Evolutionary conservation across 225 moss, liverwort and hornwort species (phyloP), one percentile per base, ranked within the genome.

Genomic region (Rhytidiadelphus loreus): DNA sequence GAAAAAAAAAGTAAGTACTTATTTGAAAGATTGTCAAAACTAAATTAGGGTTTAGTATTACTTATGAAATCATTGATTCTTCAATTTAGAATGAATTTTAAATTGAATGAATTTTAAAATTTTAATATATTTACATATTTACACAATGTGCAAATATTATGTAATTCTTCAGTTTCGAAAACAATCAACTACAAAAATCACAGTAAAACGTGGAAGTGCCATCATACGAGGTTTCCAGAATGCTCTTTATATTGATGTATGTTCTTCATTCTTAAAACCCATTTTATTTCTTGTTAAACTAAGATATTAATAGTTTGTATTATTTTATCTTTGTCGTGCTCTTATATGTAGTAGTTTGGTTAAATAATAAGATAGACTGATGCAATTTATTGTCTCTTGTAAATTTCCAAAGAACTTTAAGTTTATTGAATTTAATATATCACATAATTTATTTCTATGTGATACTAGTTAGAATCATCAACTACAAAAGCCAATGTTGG

Each of bases 401-500:
- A 20, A 3, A 30, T 4, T 37, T 44, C 0, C 3, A 17, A n/a
- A 50, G 7, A 65, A 56, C 1, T 52, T 29, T 20, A 11, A 33
- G 3, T 50, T 18, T 10, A 12, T 44, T 57, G 13, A 81, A 19
- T 4, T 70, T 12, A 79, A 24, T 12, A 29, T 62, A 30, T 9
- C 0, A 28, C 2, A 2, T 22, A 46, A 82, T 39, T 33, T 14
- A 52, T 52, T 57, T 63, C 6, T 74, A 2, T 9, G 16, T 72
- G 23, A 25, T 26, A 44, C 11, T 46, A 94, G 92, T 85, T 91
- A n/a, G 87, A 90, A 25, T 26, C 33, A 57, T 7, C 82, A 79
- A 90, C 90, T 46, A 86, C 71, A 46, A 88, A 89, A 61, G 86
- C 89, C 66, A 65, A 92, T 46, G 88, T 86, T 75, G 92, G 94